phyloP scores from a whole-genome alignment of 176 grass and related monocot species.

The Alloteropsis semialata region DNA sequence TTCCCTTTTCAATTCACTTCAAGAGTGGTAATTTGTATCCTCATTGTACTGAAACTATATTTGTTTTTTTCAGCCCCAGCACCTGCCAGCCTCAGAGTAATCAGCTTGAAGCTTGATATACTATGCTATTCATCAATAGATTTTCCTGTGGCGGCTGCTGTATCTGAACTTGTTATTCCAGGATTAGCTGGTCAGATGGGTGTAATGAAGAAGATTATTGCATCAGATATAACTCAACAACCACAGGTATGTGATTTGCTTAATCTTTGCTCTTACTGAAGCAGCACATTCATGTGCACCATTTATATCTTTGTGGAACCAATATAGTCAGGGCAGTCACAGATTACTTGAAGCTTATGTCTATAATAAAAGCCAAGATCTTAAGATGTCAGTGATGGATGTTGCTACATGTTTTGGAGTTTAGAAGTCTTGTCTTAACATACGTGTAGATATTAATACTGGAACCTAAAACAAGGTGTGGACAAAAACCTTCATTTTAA shows the following conservation, averaged over 20 bases:
- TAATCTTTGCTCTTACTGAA: conserved; percentile 20
- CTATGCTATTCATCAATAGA: conserved; percentile 72
- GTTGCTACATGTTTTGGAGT: background rate
- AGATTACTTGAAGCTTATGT: background rate
- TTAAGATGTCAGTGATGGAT: background rate
- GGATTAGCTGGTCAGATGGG: conserved; percentile 74
- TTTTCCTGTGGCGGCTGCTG: conserved; percentile 49
- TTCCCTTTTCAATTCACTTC: conserved; percentile 1
- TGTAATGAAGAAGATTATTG: conserved; percentile 54
- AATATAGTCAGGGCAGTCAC: background rate
- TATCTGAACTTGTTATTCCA: conserved; percentile 77
- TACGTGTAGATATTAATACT: background rate
- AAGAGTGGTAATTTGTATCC: conserved; percentile 1
- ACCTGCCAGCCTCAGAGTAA: conserved; percentile 44
- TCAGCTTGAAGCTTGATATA: conserved; percentile 80
- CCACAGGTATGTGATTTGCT: conserved; percentile 47
- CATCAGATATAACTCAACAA: conserved; percentile 54
- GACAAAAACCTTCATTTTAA: background rate
- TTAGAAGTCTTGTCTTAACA: background rate
- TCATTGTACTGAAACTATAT: conserved; percentile 10
- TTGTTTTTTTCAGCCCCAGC: conserved; percentile 51
- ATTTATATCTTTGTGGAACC: background rate
- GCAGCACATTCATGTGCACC: background rate
- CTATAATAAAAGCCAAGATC: background rate
- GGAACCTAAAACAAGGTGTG: background rate